Evolutionary conservation across 192 early-diverging fungal genomes (phyloP).

Genomic region (Umbelopsis vinacea): DNA sequence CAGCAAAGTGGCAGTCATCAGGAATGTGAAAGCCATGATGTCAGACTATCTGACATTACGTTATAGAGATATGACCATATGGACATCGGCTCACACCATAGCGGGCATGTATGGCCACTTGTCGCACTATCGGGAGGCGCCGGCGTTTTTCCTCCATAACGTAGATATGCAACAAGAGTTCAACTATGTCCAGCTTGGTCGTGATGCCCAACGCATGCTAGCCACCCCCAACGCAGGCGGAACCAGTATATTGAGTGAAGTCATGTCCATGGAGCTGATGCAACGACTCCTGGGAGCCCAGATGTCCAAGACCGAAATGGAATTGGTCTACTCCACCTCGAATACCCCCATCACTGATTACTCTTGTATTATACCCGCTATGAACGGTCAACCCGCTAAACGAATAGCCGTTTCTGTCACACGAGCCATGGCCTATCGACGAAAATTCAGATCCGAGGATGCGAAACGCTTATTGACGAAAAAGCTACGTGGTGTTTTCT

Average conservation of each 20-base stretch:
- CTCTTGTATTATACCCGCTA: conserved; percentile 36
- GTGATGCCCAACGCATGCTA: conserved; percentile 8
- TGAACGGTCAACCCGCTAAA: conserved; percentile 26
- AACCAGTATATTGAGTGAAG: conserved; percentile 48
- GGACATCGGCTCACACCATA: neutral
- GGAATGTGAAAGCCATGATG: neutral
- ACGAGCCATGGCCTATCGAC: conserved; percentile 46
- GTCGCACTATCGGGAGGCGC: neutral
- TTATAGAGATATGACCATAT: neutral
- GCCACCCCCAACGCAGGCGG: conserved; percentile 54
- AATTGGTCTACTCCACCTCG: conserved; percentile 44
- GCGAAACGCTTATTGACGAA: conserved; percentile 45
- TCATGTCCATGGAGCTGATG: conserved; percentile 51
- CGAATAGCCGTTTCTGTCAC: conserved; percentile 54
- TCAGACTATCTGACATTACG: neutral
- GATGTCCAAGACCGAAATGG: conserved; percentile 56
- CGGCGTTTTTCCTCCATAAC: neutral
- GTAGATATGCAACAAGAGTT: neutral
- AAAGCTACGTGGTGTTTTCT: conserved; percentile 47
- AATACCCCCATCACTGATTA: conserved; percentile 57
- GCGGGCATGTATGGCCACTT: neutral
- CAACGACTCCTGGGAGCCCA: conserved; percentile 46
- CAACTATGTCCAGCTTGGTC: neutral
- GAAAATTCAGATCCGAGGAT: conserved; percentile 41
- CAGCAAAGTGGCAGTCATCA: neutral